Evolutionary conservation across 2,329 filamentous ascomycete genomes (phyloP).

Genomic region (Daldinia sp.): DNA sequence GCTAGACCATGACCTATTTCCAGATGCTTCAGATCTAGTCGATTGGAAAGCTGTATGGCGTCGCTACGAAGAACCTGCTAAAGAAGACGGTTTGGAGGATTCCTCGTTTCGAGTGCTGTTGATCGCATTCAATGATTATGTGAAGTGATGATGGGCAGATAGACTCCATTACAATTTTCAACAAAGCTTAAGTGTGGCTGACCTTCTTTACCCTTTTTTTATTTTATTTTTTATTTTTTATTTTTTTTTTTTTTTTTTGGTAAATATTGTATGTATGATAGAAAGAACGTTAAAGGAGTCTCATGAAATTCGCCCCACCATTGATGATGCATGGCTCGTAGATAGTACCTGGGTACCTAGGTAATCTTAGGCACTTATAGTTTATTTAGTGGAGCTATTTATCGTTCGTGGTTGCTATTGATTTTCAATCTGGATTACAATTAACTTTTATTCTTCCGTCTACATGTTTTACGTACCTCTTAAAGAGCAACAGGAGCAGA

Average conservation of each 20-base stretch:
- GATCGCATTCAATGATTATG: background rate
- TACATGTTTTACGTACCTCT: background rate
- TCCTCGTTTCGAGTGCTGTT: background rate
- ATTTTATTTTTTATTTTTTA: too few relatives aligned
- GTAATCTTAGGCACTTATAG: background rate
- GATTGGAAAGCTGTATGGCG: background rate
- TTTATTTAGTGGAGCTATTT: background rate
- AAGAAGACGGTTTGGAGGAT: background rate
- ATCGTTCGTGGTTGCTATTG: background rate
- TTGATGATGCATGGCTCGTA: too few relatives aligned
- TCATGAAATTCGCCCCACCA: background rate
- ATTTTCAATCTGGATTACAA: background rate
- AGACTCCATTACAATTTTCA: too few relatives aligned
- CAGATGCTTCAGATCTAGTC: background rate
- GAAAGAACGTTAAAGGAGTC: too few relatives aligned
- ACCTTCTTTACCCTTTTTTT: too few relatives aligned
- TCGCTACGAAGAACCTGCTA: background rate
- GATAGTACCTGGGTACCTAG: background rate
- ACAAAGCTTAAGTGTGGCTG: too few relatives aligned
- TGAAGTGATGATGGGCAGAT: background rate
- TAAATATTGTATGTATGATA: too few relatives aligned
- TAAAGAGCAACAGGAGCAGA: background rate
- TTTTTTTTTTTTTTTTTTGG: background rate
- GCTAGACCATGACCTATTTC: background rate
- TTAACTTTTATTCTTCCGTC: background rate